Percentiles rank a stretch among this genome's conserved stretches.
phyloP scores from a whole-genome alignment of 306 rosid genomes.

The Canavalia gladiata region DNA sequence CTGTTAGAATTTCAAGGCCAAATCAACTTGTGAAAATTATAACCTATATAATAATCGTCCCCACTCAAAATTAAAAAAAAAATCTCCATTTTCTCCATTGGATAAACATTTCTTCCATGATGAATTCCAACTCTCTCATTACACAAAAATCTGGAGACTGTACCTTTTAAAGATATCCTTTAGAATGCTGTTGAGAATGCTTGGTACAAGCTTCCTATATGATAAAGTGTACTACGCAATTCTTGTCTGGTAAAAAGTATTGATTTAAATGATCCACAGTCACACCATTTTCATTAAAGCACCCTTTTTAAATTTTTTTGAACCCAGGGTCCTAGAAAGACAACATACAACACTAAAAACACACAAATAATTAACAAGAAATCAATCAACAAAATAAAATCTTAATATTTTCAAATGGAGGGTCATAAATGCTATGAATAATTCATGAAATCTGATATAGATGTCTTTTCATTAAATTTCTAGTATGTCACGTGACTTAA shows the following conservation, averaged over 20 bases:
- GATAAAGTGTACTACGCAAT: background rate
- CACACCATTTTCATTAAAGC: slow-evolving; percentile 13
- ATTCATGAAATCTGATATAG: slow-evolving; percentile 2
- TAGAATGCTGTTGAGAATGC: slow-evolving; percentile 2
- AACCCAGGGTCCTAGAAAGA: slow-evolving; percentile 8
- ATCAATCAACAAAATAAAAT: slow-evolving; percentile 14
- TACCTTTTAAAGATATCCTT: slow-evolving; percentile 14
- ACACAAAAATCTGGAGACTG: background rate
- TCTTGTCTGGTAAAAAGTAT: background rate
- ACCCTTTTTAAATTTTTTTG: background rate
- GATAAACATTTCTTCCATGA: background rate
- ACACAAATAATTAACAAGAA: slow-evolving; percentile 12
- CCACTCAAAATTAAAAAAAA: background rate
- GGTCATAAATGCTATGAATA: background rate
- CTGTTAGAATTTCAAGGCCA: background rate
- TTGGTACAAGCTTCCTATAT: background rate
- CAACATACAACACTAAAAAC: background rate
- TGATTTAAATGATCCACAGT: slow-evolving; percentile 10
- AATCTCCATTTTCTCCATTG: background rate
- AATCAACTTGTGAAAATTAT: background rate
- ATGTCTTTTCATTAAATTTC: slow-evolving; percentile 8
- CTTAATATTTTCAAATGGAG: background rate
- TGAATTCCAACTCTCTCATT: background rate
- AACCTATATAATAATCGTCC: slow-evolving; percentile 2
- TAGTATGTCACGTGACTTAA: background rate